Conservation (phyloP, 441 rosid genomes). For the Brassica hybrid region DNA sequence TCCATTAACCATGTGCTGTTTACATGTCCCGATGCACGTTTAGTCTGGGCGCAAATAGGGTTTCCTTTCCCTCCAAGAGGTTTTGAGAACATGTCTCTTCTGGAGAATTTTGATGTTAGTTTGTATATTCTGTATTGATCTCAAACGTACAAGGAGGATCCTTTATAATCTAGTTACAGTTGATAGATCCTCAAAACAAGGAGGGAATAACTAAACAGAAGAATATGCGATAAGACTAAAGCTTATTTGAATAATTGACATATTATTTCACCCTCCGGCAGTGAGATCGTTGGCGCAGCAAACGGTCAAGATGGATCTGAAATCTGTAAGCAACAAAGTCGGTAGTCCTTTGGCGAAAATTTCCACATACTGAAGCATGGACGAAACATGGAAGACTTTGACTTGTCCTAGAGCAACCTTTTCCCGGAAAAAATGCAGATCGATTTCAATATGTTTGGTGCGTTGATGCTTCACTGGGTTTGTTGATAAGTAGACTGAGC, state of each 20-base stretch:
- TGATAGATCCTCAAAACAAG: not conserved
- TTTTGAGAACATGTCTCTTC: not conserved
- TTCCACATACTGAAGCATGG: not conserved
- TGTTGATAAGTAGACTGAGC: too few species aligned
- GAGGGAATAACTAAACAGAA: not conserved
- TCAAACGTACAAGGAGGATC: not conserved
- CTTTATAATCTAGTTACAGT: not conserved
- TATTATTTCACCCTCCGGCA: not conserved
- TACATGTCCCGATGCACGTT: not conserved
- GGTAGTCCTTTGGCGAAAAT: not conserved
- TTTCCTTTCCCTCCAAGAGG: not conserved
- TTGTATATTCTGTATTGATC: too few species aligned
- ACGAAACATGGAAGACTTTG: not conserved
- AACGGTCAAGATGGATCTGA: not conserved
- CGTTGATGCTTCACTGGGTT: too few species aligned
- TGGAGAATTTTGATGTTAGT: too few species aligned
- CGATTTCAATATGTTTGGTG: too few species aligned
- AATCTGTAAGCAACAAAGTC: not conserved
- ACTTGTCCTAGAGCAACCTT: not conserved
- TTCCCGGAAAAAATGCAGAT: not conserved
- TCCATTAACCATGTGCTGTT: not conserved
- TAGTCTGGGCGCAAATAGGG: not conserved
- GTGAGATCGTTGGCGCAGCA: not conserved
- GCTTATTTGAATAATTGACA: not conserved
- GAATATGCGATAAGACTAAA: too few species aligned